A percentile compares a stretch with the other conserved stretches of the same genome.
phyloP scores from a whole-genome alignment of 345 rosid genomes.

The Rhodomyrtus tomentosa region DNA sequence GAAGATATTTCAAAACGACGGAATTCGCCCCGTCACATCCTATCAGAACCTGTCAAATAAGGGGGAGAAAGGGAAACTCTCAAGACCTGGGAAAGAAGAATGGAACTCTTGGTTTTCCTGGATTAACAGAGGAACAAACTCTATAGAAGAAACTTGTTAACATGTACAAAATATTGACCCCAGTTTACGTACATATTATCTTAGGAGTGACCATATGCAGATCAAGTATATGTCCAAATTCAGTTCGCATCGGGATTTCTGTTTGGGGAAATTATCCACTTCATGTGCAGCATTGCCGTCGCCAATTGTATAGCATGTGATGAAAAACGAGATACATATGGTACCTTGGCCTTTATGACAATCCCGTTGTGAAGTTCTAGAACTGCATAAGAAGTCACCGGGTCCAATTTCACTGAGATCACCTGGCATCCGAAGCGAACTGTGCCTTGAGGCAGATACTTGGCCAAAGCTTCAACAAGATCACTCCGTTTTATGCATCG shows the following conservation, averaged over 20 bases:
- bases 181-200: not conserved
- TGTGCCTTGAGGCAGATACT: not conserved
- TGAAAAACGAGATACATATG: not conserved
- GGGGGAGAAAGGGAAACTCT: not conserved
- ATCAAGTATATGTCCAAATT: not conserved
- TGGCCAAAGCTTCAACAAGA: not conserved
- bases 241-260: not conserved
- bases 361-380: conserved; percentile 22
- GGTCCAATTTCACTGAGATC: conserved; percentile 16
- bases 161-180: not conserved
- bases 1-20: conserved; percentile 21
- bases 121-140: not conserved
- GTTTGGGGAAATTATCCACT: not conserved
- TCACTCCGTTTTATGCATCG: not conserved
- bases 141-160: not conserved
- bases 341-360: conserved; percentile 30
- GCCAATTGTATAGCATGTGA: not conserved
- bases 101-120: not conserved
- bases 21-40: conserved; percentile 58
- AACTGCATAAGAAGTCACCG: conserved; percentile 10
- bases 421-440: conserved; percentile 3
- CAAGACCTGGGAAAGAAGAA: not conserved
- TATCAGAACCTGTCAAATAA: conserved; percentile 17
- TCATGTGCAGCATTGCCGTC: not conserved
- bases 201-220: not conserved